These are phyloP conservation scores for Gossypium trilobum DNA, from an alignment of 441 rosid genomes.

Conservation along the genomic window DNA sequence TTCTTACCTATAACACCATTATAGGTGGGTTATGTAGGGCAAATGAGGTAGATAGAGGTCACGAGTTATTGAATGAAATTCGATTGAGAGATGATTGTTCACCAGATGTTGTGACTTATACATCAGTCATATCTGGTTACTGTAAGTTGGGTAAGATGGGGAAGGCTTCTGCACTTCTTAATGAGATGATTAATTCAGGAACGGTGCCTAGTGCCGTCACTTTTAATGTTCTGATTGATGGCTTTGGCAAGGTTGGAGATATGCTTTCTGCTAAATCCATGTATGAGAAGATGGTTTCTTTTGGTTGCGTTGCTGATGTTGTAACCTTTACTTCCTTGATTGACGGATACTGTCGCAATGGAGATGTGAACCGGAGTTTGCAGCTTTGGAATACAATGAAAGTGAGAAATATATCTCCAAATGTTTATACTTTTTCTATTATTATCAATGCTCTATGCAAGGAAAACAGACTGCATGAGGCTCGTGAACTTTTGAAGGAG, in stretches of 20 bases:
- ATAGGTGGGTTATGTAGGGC: conserved; percentile 59
- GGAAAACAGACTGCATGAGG: conserved; percentile 57
- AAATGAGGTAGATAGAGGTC: conserved; percentile 44
- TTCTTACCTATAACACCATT: conserved; percentile 57
- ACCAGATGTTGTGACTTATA: conserved; percentile 57
- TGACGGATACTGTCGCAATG: conserved; percentile 77
- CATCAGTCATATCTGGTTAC: conserved; percentile 60
- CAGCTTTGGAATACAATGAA: conserved; percentile 61
- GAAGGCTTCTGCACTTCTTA: conserved; percentile 45
- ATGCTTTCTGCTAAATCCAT: conserved; percentile 40
- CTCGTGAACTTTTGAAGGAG: conserved; percentile 51
- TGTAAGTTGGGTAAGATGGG: conserved; percentile 60
- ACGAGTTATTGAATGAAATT: conserved; percentile 35
- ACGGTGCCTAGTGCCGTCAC: conserved; percentile 45
- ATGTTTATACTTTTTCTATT: conserved; percentile 54
- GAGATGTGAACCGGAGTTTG: conserved; percentile 47
- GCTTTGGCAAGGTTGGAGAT: conserved; percentile 60
- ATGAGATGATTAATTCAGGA: conserved; percentile 51
- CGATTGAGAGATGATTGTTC: conserved; percentile 25
- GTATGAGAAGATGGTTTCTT: conserved; percentile 40
- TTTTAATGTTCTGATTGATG: conserved; percentile 67
- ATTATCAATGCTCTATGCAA: conserved; percentile 62
- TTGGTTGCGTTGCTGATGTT: conserved; percentile 50
- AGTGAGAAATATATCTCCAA: conserved; percentile 45
- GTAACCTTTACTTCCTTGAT: conserved; percentile 66